phyloP scores from a whole-genome alignment of 2,329 filamentous ascomycete genomes.

The Talaromyces sp. region DNA sequence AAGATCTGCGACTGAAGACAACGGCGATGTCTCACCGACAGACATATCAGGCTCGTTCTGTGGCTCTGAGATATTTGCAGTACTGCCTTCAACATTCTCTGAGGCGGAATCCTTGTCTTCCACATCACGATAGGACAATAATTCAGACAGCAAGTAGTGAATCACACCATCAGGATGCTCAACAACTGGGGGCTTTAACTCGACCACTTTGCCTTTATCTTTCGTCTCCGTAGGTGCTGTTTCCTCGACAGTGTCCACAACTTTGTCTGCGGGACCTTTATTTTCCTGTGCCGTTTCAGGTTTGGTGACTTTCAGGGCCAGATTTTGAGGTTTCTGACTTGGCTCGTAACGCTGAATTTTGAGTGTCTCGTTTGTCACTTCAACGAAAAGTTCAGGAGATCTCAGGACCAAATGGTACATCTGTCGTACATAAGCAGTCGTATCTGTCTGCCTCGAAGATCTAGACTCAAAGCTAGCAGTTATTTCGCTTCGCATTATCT shows the following conservation, averaged over 20 bases:
- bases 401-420: conserved; percentile 76
- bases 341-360: conserved; percentile 63
- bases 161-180: conserved; percentile 94
- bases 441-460: conserved; percentile 58
- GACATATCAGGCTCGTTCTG: conserved; percentile 50
- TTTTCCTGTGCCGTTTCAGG: conserved; percentile 22
- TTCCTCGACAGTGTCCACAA: conserved; percentile 24
- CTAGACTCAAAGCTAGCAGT: conserved; percentile 64
- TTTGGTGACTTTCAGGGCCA: conserved; percentile 50
- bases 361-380: conserved; percentile 78
- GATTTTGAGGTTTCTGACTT: conserved; percentile 48
- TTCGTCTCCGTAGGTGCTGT: conserved; percentile 22
- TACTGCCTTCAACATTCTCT: conserved; percentile 24
- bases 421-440: conserved; percentile 66
- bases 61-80: conserved; percentile 29
- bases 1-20: conserved; percentile 28
- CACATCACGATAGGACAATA: conserved; percentile 86
- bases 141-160: conserved; percentile 86
- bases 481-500: conserved; percentile 90
- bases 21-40: conserved; percentile 33
- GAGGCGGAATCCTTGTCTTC: conserved; percentile 67
- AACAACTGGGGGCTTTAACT: conserved; percentile 75
- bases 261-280: conserved; percentile 28
- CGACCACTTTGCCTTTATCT: conserved; percentile 53
- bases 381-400: conserved; percentile 77